Evolutionary conservation across 768 basidiomycete genomes (phyloP), one percentile per base, ranked within the genome.

Genomic region (Boletellus ananas): DNA sequence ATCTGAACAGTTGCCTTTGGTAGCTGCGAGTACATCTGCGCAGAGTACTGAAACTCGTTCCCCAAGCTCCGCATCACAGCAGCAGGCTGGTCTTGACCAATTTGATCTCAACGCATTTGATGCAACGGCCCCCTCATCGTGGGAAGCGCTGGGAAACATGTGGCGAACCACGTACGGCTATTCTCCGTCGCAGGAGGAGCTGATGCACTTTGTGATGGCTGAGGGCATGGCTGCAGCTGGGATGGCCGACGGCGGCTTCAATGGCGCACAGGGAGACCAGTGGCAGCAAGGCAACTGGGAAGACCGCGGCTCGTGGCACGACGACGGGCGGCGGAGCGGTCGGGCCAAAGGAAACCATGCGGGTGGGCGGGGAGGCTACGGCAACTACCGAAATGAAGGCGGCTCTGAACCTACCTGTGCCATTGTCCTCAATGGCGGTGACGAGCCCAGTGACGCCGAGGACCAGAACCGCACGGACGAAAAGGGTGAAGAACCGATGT

Each of bases 61-160:
- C 45, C 43, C 60, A 55, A 60, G 57, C 58, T 66, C 75, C 71
- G 64, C 75, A 62, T 64, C 70, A 46, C 71, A 69, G 60, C 61
- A 61, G 59, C 68, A 61, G 59, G 64, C 58, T 54, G 83, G 84
- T 60, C 70, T 90, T 67, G 81, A 87, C 52, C 72, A 70, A 50
- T 88, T 91, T 77, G 79, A 90, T 72, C 72, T 81, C 58, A 62
- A 77, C 55, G 75, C 78, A 41, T 93, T 93, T 78, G 79, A 91
- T 74, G 82, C 81, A 47, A 83, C 84, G 25, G 74, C 78, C 38
- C 79, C 90, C 47, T 67, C 79, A 45, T 84, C 87, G 65, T 94
- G 91, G 91, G 82, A 85, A 72, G 77, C 79, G 49, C 79, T 94
- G 51, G 86, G 85, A 65, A 81, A 80, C 63, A 82, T 88, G 74